phyloP scores from a whole-genome alignment of 192 early-diverging fungal species.

The Podila verticillata region DNA sequence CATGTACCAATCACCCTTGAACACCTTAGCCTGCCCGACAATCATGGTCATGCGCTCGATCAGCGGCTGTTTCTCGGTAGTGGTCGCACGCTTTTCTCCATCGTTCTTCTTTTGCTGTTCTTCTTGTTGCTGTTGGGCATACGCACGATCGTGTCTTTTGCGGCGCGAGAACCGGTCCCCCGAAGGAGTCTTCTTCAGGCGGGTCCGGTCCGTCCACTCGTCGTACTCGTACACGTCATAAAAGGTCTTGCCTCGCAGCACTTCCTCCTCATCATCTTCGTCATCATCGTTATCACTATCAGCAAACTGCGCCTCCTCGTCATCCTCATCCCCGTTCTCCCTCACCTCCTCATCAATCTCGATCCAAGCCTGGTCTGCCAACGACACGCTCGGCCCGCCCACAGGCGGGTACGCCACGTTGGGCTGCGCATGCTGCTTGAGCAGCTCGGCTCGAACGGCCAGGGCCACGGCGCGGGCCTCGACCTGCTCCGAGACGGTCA shows the following conservation, averaged over 20 bases:
- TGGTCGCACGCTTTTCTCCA: neutral
- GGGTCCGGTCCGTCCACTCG: constrained; percentile 25
- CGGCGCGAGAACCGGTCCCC: constrained; percentile 38
- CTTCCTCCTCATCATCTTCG: neutral
- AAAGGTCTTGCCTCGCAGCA: neutral
- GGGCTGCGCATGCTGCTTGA: constrained; percentile 12
- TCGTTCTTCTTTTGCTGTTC: neutral
- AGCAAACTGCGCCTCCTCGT: neutral
- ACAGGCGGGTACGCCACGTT: neutral
- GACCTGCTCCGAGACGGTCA: constrained; percentile 47
- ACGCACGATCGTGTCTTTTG: constrained; percentile 22
- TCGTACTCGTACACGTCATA: constrained; percentile 39
- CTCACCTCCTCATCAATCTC: constrained; percentile 4
- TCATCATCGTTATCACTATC: constrained; percentile 9
- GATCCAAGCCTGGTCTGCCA: constrained; percentile 16
- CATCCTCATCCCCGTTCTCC: neutral
- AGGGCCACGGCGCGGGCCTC: constrained; percentile 43
- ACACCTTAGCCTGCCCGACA: constrained; percentile 36
- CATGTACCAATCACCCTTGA: constrained; percentile 51
- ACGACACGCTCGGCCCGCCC: neutral
- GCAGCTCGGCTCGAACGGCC: constrained; percentile 34
- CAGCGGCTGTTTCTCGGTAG: constrained; percentile 4
- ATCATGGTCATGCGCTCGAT: constrained; percentile 52
- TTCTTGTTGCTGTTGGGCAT: neutral
- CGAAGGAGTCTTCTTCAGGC: constrained; percentile 7